Conservation (phyloP, 257 asterid species). For the Nicotiana obtusifolia region DNA sequence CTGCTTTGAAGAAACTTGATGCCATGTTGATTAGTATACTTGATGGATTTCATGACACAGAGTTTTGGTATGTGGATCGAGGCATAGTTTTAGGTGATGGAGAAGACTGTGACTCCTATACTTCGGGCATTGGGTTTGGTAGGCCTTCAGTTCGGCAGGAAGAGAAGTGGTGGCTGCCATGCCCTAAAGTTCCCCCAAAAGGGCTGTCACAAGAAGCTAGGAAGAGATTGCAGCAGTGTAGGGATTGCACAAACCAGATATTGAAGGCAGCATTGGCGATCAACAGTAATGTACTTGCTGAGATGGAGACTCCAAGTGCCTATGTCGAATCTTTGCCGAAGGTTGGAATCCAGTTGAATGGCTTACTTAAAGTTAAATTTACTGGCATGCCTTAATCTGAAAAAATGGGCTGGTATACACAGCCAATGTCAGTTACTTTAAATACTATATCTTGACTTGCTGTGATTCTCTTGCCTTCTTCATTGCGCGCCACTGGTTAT, state of each 20-base stretch:
- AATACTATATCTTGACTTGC: background rate
- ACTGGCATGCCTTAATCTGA: background rate
- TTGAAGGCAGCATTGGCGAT: conserved; percentile 95
- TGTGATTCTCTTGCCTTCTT: background rate
- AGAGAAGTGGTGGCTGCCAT: conserved; percentile 99
- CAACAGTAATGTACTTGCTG: conserved; percentile 77
- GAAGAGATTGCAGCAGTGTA: conserved; percentile 86
- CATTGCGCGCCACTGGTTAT: background rate
- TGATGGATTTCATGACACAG: conserved; percentile 73
- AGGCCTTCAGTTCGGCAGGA: conserved; percentile 95
- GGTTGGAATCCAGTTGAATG: conserved; percentile 34
- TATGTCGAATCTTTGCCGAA: conserved; percentile 84
- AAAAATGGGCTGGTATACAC: background rate
- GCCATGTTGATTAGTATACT: conserved; percentile 84
- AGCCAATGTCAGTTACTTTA: background rate
- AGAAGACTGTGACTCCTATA: conserved; percentile 41
- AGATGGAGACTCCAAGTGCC: conserved; percentile 89
- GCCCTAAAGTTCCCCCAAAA: conserved; percentile 84
- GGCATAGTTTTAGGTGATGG: conserved; percentile 51
- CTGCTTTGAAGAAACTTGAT: conserved; percentile 97
- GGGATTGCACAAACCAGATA: conserved; percentile 95
- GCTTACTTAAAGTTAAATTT: background rate
- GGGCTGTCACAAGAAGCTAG: conserved; percentile 79
- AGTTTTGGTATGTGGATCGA: conserved; percentile 90
- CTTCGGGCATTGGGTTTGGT: conserved; percentile 39